phyloP scores from a whole-genome alignment of 2,329 filamentous ascomycete genomes.

The Botrytis byssoidea region DNA sequence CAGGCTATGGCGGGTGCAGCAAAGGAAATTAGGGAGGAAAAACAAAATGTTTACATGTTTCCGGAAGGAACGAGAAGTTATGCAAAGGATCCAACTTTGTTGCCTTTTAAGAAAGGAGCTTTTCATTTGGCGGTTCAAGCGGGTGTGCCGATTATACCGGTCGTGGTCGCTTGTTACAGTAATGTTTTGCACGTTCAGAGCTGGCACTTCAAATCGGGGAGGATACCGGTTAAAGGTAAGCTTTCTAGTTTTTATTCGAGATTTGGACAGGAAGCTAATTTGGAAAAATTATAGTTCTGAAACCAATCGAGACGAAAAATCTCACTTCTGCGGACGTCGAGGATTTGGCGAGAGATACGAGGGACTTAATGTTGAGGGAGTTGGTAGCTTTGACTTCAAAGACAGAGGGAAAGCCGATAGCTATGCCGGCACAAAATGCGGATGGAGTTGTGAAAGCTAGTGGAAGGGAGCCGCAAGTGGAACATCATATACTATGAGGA shows the following conservation, averaged over 20 bases:
- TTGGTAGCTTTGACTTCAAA: slow-evolving; percentile 54
- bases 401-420: slow-evolving; percentile 44
- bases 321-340: slow-evolving; percentile 77
- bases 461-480: slow-evolving; percentile 30
- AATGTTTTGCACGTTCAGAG: slow-evolving; percentile 66
- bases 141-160: slow-evolving; percentile 86
- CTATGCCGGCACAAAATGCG: slow-evolving; percentile 30
- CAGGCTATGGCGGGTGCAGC: slow-evolving; percentile 84
- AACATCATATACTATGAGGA: slow-evolving; percentile 15
- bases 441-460: slow-evolving; percentile 35
- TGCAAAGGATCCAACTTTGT: slow-evolving; percentile 71
- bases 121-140: slow-evolving; percentile 96
- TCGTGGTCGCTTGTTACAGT: slow-evolving; percentile 78
- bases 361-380: slow-evolving; percentile 73
- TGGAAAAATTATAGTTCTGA: slow-evolving; percentile 56
- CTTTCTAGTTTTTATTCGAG: slow-evolving; percentile 19
- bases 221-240: slow-evolving; percentile 73
- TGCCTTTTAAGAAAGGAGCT: slow-evolving; percentile 99
- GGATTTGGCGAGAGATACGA: slow-evolving; percentile 63
- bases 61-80: slow-evolving; percentile 94
- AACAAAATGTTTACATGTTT: slow-evolving; percentile 81
- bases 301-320: slow-evolving; percentile 74
- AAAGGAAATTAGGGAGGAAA: slow-evolving; percentile 68
- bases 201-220: slow-evolving; percentile 64
- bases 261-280: slow-evolving; percentile 22